Base-by-base conservation (phyloP, 2,329 filamentous ascomycete species). In the Alternaria conjuncta region DNA sequence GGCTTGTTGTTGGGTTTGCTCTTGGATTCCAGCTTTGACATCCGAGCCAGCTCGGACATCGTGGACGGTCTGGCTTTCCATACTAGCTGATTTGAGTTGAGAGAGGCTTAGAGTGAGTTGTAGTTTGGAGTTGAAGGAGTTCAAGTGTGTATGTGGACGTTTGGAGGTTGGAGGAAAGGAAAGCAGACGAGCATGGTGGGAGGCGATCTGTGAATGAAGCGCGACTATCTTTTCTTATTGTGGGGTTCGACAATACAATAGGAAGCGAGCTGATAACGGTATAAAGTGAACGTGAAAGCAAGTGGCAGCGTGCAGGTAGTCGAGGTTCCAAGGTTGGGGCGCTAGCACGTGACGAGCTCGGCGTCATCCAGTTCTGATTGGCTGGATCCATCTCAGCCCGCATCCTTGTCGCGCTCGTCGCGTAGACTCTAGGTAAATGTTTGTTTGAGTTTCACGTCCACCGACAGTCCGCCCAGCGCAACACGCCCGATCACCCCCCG, bases 371-470 rank as follows among this genome's bases (percentile, higher is more conserved):
- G 54, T 57, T 53, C 54, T 74, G 71, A 74, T 73, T 73, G 71
- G 72, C 54, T 56, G 51, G 20, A 15, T 8, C 18, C 46, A 49
- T 4, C 20, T 58, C 67, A 64, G 67, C 63, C 60, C 60, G 68
- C 68, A 68, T 60, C 61, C 71, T 63, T 66, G 69, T 68, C 69
- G 70, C 63, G 64, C 61, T 57, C 60, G 69, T 71, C 74, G 71
- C 72, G 71, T 69, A 66, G 55, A 54, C 47, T 54, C 55, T 54
- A 49, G 50, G 50, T 56, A 67, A 61, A 73, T 72, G 70, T 71
- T 77, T 75, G 71, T 75, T 75, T 72, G 68, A 67, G 60, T 49
- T 49, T 57, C 61, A 62, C 56, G 63, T 59, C 28, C 26, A 54
- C 61, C n/a, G 30, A 64, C 55, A 66, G 61, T 65, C 41, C 18